Evolutionary conservation across 768 basidiomycete species (phyloP), one percentile per base, ranked within the genome.

Genomic region (Mycena kentingensis): DNA sequence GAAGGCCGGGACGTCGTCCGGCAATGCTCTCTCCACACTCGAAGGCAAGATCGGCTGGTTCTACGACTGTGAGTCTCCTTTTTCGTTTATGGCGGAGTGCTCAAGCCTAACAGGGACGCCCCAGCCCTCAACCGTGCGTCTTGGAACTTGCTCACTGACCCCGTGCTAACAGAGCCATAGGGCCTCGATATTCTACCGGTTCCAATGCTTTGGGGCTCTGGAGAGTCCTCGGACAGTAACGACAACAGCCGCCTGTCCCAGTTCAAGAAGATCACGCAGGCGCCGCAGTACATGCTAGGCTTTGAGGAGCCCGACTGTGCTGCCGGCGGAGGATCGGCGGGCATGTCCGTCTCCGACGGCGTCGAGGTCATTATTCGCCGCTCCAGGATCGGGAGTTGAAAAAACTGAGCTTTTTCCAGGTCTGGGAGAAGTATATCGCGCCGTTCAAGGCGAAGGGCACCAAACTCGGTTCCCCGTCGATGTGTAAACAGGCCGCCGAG

Each of bases 401-500:
- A n/a, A n/a, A n/a, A n/a, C n/a, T n/a, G n/a, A n/a, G n/a, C n/a
- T n/a, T n/a, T 73, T 13, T 58, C 55, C 26, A 64, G 63, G 37
- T 75, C 12, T 60, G 76, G 76, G 71, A 78, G 41, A 53, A 61
- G 45, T 62, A 74, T 47, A 76, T 78, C 45, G 76, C 71, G 3
- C 76, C 76, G 1, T 58, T 77, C 52, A 66, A 67, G 31, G 61
- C 58, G n/a, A 71, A 68, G 43, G 77, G 77, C 8, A 67, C 76
- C 18, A 67, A 70, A 49, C 56, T 76, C 13, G 76, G 71, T 12
- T 77, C 76, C 55, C 77, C 77, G 10, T 73, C 74, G 16, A 77
- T 77, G 77, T 78, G 77, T 60, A 77, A 78, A 61, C 77, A 78
- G 64, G 69, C 68, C 8, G 77, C 76, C 28, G 76, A 78, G 58